Base-by-base conservation (phyloP, 1,284 basidiomycete species). In the Takashimella koratensis region DNA sequence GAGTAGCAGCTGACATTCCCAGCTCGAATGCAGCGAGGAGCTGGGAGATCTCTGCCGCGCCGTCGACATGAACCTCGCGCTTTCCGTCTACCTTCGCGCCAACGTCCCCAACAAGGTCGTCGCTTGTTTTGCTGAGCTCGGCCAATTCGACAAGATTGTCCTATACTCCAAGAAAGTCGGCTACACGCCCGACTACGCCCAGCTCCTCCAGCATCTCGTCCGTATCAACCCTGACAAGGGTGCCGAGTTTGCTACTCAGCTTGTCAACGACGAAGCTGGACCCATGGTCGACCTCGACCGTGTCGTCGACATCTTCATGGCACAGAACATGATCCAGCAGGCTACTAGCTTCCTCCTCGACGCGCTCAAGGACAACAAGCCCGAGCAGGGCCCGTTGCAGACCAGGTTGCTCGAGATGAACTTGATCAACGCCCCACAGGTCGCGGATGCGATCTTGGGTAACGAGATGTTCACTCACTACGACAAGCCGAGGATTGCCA, bases 381-480 rank as follows among this genome's bases (percentile, higher is more conserved):
- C 94, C 0, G 96, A 99, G 77, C 95, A 99, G 71, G 95, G 86
- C 1, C 92, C 88, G 64, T 79, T 99, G 12, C 96, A 99, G 78
- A 99, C 96, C 1, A 87, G 94, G 62, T 82, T 99, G 21, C 81
- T 99, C 49, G 96, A 99, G 79, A 97, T 98, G 88, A 99, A 99
- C 79, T 82, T 99, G 51, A 79, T 98, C 57, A 89, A 97, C 73
- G 96, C 96, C 6, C 96, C 96, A 60, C 96, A 98, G 77, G 96
- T 98, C 52, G 96, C 96, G 1, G 96, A 99, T 73, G 96, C 96
- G 10, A 99, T 98, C 64, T 86, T 99, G 39, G 93, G 94, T 45
- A 99, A 98, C 76, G 90, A 98, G 68, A 98, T 99, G 91, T 98
- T 98, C 77, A 84, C 88, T 2, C 87, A 98, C 75, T 98, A 98